A percentile compares a stretch with the other conserved stretches of the same genome.
Evolutionary conservation across 2,329 filamentous ascomycete species (phyloP).

Genomic region (Penicillium aurantiogriseum): DNA sequence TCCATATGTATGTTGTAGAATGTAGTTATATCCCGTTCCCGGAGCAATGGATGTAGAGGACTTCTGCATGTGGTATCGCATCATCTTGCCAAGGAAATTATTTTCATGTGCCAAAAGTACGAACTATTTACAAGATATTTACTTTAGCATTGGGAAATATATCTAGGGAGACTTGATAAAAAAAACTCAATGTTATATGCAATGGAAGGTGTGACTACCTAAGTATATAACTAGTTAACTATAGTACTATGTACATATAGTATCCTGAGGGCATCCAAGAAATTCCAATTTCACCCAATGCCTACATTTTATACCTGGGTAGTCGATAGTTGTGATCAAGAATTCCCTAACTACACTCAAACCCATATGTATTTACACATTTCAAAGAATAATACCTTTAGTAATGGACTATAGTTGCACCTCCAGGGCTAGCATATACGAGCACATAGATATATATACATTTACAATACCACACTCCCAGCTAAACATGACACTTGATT

Average conservation of each 20-base stretch:
- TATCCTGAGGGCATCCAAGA: not conserved
- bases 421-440: not conserved
- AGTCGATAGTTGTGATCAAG: not conserved
- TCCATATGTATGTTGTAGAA: too few relatives aligned
- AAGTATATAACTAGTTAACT: too few relatives aligned
- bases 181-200: not conserved
- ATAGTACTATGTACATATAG: not conserved
- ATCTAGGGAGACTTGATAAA: not conserved
- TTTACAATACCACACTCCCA: slow-evolving; percentile 1
- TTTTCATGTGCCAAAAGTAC: not conserved
- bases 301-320: too few relatives aligned
- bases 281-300: not conserved
- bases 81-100: not conserved
- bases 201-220: not conserved
- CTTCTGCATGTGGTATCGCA: not conserved
- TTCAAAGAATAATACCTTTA: not conserved
- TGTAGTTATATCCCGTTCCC: too few relatives aligned
- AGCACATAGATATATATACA: slow-evolving; percentile 1
- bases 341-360: too few relatives aligned
- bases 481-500: not conserved
- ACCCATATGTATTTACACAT: not conserved
- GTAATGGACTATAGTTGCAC: not conserved
- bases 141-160: too few relatives aligned
- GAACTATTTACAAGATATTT: not conserved
- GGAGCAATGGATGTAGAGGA: not conserved